A percentile compares a stretch with the other conserved stretches of the same genome.
Evolutionary conservation across 352 stramenopile genomes (phyloP).

Genomic region (Globisporangium middletonii): DNA sequence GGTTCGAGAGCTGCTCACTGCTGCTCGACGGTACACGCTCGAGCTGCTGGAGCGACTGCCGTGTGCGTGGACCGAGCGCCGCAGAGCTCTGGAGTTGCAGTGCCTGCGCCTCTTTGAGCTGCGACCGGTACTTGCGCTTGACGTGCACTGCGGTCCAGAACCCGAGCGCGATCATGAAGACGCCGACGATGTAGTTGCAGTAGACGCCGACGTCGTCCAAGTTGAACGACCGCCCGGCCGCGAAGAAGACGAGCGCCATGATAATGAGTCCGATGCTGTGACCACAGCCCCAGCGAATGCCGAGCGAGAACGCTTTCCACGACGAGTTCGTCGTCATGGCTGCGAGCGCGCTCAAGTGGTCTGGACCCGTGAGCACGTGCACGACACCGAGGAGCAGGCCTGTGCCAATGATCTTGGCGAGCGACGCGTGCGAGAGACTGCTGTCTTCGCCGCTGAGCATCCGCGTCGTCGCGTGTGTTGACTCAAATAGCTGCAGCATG

Average conservation of each 20-base stretch:
- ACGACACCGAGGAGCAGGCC: constrained; percentile 16
- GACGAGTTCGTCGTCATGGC: too few species aligned
- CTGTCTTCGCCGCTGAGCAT: constrained; percentile 15
- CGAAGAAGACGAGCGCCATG: constrained; percentile 83
- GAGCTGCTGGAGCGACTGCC: not conserved
- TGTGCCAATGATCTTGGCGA: constrained; percentile 19
- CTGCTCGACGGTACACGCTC: not conserved
- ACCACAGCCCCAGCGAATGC: too few species aligned
- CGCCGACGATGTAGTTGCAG: constrained; percentile 62
- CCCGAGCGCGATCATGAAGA: constrained; percentile 73
- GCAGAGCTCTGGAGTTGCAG: not conserved
- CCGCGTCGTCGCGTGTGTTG: not conserved
- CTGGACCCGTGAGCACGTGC: constrained; percentile 44
- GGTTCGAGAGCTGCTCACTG: too few species aligned
- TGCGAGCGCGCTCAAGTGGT: constrained; percentile 13
- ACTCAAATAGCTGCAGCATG: too few species aligned
- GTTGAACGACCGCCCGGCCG: constrained; percentile 34
- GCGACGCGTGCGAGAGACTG: constrained; percentile 17
- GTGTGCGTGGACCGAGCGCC: too few species aligned
- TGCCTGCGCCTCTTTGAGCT: constrained; percentile 25
- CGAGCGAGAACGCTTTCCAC: too few species aligned
- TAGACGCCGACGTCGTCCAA: constrained; percentile 53
- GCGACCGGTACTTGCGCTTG: constrained; percentile 32
- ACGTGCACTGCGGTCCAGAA: constrained; percentile 40
- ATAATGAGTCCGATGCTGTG: constrained; percentile 84